Percentiles rank a stretch among this genome's conserved stretches.
Evolutionary conservation across 2,329 filamentous ascomycete species (phyloP).

Genomic region (Fusarium concolor): DNA sequence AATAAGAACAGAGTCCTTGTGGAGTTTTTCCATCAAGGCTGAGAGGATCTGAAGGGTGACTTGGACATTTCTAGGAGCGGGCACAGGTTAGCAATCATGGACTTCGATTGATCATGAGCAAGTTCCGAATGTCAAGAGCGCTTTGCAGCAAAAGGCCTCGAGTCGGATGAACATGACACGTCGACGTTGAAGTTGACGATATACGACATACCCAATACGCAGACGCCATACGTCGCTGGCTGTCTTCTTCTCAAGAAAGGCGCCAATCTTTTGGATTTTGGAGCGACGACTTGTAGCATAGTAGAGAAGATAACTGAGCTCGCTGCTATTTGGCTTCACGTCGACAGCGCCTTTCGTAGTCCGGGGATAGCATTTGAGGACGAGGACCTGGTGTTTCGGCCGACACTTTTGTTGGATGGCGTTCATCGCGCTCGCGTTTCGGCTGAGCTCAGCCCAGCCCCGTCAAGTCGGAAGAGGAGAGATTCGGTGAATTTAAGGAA

Average conservation of each 20-base stretch:
- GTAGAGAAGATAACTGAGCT: slow-evolving; percentile 96
- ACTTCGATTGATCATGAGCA: background rate
- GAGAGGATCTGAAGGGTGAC: slow-evolving; percentile 94
- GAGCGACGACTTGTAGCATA: slow-evolving; percentile 94
- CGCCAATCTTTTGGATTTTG: slow-evolving; percentile 96
- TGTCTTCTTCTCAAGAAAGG: slow-evolving; percentile 94
- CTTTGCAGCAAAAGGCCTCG: background rate
- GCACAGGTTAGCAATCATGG: slow-evolving; percentile 12
- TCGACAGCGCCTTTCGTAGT: slow-evolving; percentile 92
- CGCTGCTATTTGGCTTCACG: slow-evolving; percentile 95
- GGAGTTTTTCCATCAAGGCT: slow-evolving; percentile 91
- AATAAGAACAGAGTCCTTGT: slow-evolving; percentile 90
- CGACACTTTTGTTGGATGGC: slow-evolving; percentile 76
- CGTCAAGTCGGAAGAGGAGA: slow-evolving; percentile 8
- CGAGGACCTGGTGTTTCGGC: slow-evolving; percentile 95
- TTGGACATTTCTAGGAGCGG: slow-evolving; percentile 80
- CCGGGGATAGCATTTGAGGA: slow-evolving; percentile 95
- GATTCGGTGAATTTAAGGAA: background rate
- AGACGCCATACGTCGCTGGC: slow-evolving; percentile 90
- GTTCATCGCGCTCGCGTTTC: slow-evolving; percentile 62
- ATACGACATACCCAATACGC: slow-evolving; percentile 77
- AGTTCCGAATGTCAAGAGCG: background rate
- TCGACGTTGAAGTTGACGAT: slow-evolving; percentile 10
- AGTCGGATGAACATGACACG: slow-evolving; percentile 24
- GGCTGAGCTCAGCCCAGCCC: slow-evolving; percentile 38